Percentiles rank a stretch among this genome's conserved stretches.
Conservation (phyloP, 2,329 filamentous ascomycete species). For the Penicillium polonicum region DNA sequence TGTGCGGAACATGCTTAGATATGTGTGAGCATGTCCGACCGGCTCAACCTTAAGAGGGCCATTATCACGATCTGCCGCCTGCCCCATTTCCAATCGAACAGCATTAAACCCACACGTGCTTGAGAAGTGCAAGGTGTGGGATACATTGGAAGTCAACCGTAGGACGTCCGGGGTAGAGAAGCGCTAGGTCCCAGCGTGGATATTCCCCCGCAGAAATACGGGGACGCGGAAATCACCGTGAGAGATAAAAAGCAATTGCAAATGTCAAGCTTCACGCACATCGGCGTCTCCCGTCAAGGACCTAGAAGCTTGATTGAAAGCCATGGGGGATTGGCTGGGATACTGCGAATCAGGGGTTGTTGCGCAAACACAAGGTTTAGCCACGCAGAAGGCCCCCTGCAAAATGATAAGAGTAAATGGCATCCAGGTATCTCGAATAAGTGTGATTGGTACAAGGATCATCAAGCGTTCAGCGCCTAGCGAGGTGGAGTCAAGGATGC, state of each 20-base stretch:
- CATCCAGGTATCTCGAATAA: background rate
- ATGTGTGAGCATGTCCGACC: background rate
- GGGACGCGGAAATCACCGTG: background rate
- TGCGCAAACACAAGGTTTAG: background rate
- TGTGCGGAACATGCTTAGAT: background rate
- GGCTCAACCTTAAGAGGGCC: background rate
- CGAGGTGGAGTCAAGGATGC: background rate
- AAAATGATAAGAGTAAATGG: background rate
- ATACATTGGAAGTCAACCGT: background rate
- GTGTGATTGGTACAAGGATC: background rate
- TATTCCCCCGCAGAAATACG: conserved; percentile 2
- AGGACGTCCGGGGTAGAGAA: background rate
- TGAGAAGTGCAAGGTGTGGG: background rate
- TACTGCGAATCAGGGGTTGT: background rate
- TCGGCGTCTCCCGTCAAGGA: conserved; percentile 17
- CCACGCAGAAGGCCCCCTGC: background rate
- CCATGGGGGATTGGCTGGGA: background rate
- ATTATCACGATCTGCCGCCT: background rate
- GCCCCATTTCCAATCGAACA: background rate
- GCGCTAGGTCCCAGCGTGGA: background rate
- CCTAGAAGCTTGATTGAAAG: conserved; percentile 6
- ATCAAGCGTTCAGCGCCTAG: background rate
- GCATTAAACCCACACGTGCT: background rate
- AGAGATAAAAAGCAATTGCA: background rate
- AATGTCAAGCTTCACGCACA: conserved; percentile 4